Evolutionary conservation across 306 rosid species (phyloP).

Genomic region (Arachis stenosperma): DNA sequence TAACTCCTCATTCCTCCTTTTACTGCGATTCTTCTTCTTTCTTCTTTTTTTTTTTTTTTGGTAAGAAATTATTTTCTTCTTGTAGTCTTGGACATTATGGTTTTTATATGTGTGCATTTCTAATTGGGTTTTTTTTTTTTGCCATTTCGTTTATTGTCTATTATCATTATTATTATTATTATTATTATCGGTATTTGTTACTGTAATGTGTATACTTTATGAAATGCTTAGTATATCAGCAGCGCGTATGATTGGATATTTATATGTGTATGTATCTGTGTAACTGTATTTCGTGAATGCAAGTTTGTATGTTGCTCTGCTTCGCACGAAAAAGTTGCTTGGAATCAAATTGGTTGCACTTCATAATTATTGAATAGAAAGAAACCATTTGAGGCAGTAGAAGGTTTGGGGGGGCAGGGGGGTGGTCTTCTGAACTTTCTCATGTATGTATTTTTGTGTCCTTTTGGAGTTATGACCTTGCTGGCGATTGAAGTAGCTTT

Average conservation of each 20-base stretch:
- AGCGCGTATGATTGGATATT: background rate
- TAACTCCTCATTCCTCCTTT: constrained; percentile 32
- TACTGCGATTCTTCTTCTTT: background rate
- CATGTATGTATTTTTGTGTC: background rate
- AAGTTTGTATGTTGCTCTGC: background rate
- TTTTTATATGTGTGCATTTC: background rate
- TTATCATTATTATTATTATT: background rate
- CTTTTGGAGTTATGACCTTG: constrained; percentile 7
- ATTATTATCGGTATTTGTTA: background rate
- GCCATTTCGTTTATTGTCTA: background rate
- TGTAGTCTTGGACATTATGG: background rate
- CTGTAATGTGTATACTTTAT: background rate
- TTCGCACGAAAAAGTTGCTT: background rate
- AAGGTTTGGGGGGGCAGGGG: background rate
- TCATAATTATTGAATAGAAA: background rate
- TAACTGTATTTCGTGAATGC: no score
- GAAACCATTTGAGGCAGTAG: background rate
- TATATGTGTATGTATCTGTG: background rate
- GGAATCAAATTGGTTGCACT: background rate
- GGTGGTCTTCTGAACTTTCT: background rate
- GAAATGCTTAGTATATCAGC: background rate
- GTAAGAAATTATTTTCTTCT: background rate
- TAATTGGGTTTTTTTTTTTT: constrained; percentile 1
- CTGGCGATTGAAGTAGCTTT: background rate
- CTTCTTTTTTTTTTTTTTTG: background rate